These are phyloP conservation scores for Picea sitchensis DNA, from an alignment of 75 land plant genomes.

Conservation along the genomic window DNA sequence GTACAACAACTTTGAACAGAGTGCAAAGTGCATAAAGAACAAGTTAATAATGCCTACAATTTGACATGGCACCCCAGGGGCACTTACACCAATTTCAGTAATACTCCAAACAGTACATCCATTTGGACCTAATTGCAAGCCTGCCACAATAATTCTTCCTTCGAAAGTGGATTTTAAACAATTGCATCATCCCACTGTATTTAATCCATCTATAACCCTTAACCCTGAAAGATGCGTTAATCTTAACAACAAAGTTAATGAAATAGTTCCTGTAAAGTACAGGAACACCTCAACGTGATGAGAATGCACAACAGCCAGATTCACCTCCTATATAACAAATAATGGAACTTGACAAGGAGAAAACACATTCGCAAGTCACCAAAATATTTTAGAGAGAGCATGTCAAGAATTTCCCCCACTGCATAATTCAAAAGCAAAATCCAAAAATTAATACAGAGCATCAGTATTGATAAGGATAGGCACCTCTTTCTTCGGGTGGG, in stretches of 20 bases:
- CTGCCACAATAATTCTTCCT: neutral
- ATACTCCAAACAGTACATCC: neutral
- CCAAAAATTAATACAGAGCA: slow-evolving; percentile 9
- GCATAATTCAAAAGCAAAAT: slow-evolving; percentile 7
- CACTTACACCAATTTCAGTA: neutral
- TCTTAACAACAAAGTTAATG: neutral
- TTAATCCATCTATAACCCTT: neutral
- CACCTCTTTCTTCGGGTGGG: slow-evolving; percentile 6
- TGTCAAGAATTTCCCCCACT: slow-evolving; percentile 4
- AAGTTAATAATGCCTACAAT: neutral
- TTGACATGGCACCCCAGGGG: neutral
- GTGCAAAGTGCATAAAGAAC: neutral
- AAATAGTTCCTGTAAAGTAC: neutral
- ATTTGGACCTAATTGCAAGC: neutral
- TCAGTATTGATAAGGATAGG: slow-evolving; percentile 2
- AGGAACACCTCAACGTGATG: neutral
- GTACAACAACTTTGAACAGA: neutral
- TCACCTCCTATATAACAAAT: neutral
- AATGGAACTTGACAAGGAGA: neutral
- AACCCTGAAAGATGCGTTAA: neutral
- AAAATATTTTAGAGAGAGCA: slow-evolving; percentile 4
- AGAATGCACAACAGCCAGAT: neutral
- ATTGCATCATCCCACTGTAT: neutral
- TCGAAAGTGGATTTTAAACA: neutral
- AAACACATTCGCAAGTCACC: neutral